phyloP scores from a whole-genome alignment of 2,329 filamentous ascomycete species.

The Claviceps sp. region DNA sequence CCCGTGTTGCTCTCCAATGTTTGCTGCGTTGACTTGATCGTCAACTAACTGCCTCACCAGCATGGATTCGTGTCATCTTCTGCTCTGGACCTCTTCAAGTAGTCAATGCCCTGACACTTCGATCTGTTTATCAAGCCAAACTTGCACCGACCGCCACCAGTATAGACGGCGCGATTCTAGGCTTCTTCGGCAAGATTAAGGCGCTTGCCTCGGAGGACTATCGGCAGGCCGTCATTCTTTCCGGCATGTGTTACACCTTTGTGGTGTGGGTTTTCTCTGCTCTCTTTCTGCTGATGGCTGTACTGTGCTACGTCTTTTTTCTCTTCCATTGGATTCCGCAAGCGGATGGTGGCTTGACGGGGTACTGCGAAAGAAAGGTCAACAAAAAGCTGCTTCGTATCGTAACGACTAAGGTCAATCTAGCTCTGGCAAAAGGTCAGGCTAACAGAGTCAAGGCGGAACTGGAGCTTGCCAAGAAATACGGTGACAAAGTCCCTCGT shows the following conservation, averaged over 20 bases:
- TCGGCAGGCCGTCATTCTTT: slow-evolving; percentile 69
- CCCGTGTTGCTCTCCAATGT: neutral
- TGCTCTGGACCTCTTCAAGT: slow-evolving; percentile 87
- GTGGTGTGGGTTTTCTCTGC: slow-evolving; percentile 78
- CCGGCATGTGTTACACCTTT: slow-evolving; percentile 84
- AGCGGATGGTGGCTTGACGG: slow-evolving; percentile 63
- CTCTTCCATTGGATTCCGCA: slow-evolving; percentile 84
- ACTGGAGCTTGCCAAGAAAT: slow-evolving; percentile 36
- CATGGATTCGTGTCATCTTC: slow-evolving; percentile 77
- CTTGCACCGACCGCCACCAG: slow-evolving; percentile 40
- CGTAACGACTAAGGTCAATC: slow-evolving; percentile 76
- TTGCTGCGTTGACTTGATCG: neutral
- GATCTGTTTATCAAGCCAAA: slow-evolving; percentile 65
- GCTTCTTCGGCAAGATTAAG: slow-evolving; percentile 75
- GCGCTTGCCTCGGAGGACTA: slow-evolving; percentile 59
- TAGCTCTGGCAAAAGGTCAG: slow-evolving; percentile 70
- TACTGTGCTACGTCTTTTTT: slow-evolving; percentile 74
- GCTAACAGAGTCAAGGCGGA: slow-evolving; percentile 41
- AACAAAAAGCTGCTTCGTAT: slow-evolving; percentile 75
- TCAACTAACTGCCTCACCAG: slow-evolving; percentile 24
- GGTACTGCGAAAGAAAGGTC: slow-evolving; percentile 86
- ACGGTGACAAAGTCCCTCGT: slow-evolving; percentile 31
- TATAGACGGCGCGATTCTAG: slow-evolving; percentile 50
- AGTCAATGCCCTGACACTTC: slow-evolving; percentile 80
- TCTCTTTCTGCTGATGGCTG: slow-evolving; percentile 59